Conservation (phyloP, 2,329 filamentous ascomycete genomes). For the Ophiostoma populinum region DNA sequence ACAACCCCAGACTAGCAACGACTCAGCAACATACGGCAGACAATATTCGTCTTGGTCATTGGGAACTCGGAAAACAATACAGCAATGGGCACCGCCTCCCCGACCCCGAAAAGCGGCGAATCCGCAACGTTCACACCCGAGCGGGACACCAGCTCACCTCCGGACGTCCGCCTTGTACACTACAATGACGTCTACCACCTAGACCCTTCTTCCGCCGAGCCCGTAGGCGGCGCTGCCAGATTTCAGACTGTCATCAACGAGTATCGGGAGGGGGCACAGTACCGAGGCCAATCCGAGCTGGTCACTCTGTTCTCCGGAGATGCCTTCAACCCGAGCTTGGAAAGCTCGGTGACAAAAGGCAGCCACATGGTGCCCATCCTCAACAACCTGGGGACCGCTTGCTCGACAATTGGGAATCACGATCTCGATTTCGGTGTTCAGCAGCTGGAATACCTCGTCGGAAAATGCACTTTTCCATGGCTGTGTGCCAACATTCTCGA, state of each 20-base stretch:
- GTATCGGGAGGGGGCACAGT: conserved; percentile 48
- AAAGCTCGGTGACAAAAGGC: conserved; percentile 79
- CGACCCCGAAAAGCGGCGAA: conserved; percentile 1
- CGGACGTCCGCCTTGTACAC: conserved; percentile 68
- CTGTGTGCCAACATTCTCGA: conserved; percentile 78
- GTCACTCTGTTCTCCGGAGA: conserved; percentile 81
- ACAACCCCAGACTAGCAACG: no score
- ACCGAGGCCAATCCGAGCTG: conserved; percentile 43
- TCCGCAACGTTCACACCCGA: conserved; percentile 14
- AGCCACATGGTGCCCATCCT: conserved; percentile 78
- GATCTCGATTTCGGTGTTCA: conserved; percentile 81
- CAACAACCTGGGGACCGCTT: conserved; percentile 60
- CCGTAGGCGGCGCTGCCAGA: conserved; percentile 62
- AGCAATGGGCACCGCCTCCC: conserved; percentile 1
- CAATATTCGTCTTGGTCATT: background rate
- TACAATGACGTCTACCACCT: conserved; percentile 94
- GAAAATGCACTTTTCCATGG: conserved; percentile 75
- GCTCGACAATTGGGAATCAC: conserved; percentile 80
- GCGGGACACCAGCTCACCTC: conserved; percentile 18
- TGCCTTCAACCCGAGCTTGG: conserved; percentile 79
- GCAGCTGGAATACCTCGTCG: conserved; percentile 57
- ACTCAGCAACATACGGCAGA: no score
- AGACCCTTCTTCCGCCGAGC: conserved; percentile 57
- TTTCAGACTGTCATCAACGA: conserved; percentile 66
- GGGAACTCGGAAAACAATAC: no score